Conservation (phyloP, 257 asterid species). For the Anisodus acutangulus region DNA sequence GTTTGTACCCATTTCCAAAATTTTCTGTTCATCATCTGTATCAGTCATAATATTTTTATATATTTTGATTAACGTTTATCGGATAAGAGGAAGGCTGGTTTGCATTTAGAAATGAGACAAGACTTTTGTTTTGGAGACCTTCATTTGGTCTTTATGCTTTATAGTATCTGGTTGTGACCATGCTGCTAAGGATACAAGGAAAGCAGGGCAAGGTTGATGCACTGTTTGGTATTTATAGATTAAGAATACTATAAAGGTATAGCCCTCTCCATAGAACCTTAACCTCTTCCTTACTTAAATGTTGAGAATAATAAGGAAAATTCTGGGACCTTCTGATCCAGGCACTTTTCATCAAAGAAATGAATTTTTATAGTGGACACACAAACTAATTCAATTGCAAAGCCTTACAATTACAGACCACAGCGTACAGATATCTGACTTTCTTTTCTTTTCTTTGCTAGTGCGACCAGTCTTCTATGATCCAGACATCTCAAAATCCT, state of each 20-base stretch:
- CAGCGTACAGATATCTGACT: neutral
- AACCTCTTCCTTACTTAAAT: neutral
- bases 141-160: neutral
- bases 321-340: neutral
- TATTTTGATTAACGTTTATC: neutral
- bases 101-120: neutral
- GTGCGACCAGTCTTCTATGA: neutral
- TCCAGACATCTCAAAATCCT: conserved; percentile 1
- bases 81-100: conserved; percentile 1
- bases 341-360: neutral
- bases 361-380: neutral
- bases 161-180: neutral
- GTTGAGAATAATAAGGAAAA: conserved; percentile 1
- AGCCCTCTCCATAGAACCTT: conserved; percentile 9
- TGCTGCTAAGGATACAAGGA: conserved; percentile 8
- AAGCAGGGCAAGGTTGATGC: neutral
- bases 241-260: conserved; percentile 10
- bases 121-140: conserved; percentile 2
- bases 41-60: neutral
- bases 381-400: conserved; percentile 8
- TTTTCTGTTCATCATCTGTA: neutral
- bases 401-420: neutral
- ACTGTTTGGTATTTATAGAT: neutral
- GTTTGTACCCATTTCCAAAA: conserved; percentile 16
- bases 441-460: neutral